Evolutionary conservation across 2,329 filamentous ascomycete genomes (phyloP), one percentile per base, ranked within the genome.

Genomic region (Alternaria arborescens): DNA sequence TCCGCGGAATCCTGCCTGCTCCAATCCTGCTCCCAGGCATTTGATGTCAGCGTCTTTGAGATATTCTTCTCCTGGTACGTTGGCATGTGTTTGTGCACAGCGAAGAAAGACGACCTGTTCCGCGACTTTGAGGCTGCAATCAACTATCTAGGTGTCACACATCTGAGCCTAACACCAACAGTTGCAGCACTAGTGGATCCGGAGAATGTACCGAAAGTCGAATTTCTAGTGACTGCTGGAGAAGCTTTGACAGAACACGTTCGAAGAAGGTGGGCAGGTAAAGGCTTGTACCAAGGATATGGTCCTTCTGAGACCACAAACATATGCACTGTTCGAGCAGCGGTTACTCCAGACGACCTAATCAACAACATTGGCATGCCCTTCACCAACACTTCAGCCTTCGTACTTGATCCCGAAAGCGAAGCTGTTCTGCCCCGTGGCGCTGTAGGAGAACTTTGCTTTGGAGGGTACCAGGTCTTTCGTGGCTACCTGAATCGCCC

Each of bases 241-340:
- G 93, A 97, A 77, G 86, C 90, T 0, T 84, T 97, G 78, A 94
- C 90, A 0, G 85, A 88, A 36, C 86, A 87, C 34, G 91, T 97
- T 0, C 87, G 89, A 41, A 81, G 85, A 1, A 83, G 83, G 34
- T 97, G 94, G 94, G 84, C 84, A 26, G 83, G 83, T 0, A 83
- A 81, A 40, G 85, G 88, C 14, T 82, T 97, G 0, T 93, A 89
- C 74, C 90, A 95, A 81, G 74, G 89, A 0, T 97, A 97, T 64
- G 92, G 92, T 0, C 92, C 93, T 0, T 92, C 91, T 0, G 93
- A 96, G 76, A 93, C 91, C 0, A 96, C 92, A 1, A 96, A 97
- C 66, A 93, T 97, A 20, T 96, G 92, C 78, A 93, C 91, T 0
- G 85, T 94, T 8, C 89, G 89, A 61, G 77, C 83, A 8, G 82